Conservation (phyloP, 2,329 filamentous ascomycete species). For the Fusarium fracticaudum region DNA sequence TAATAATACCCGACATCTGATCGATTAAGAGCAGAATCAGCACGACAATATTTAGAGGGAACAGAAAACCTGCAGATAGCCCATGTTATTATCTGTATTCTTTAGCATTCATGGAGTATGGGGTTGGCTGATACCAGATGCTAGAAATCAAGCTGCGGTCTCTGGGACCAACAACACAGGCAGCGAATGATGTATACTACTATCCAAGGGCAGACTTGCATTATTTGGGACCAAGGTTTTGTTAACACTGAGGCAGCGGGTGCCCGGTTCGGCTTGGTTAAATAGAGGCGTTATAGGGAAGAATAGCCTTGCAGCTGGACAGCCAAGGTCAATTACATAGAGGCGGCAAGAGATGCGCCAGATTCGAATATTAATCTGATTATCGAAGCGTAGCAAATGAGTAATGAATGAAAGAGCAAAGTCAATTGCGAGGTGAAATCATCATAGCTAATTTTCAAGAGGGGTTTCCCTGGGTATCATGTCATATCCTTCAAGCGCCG, state of each 20-base stretch:
- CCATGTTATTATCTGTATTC: conserved; percentile 20
- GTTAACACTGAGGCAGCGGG: conserved; percentile 13
- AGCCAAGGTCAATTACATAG: conserved; percentile 18
- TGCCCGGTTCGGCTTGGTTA: conserved; percentile 13
- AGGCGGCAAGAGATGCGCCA: not conserved
- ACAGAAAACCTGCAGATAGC: not conserved
- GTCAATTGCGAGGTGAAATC: not conserved
- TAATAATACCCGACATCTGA: conserved; percentile 51
- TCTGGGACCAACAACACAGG: conserved; percentile 1
- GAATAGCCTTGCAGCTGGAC: not conserved
- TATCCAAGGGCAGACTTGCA: not conserved
- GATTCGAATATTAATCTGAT: conserved; percentile 17
- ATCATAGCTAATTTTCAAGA: conserved; percentile 11
- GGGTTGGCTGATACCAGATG: conserved; percentile 23
- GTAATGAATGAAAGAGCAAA: conserved; percentile 2
- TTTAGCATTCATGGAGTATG: conserved; percentile 30
- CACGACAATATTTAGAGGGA: not conserved
- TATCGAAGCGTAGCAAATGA: not conserved
- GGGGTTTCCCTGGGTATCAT: conserved; percentile 44
- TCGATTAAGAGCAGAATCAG: conserved; percentile 41
- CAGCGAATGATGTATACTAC: conserved; percentile 21
- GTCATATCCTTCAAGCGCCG: conserved; percentile 39
- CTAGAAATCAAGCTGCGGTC: conserved; percentile 8
- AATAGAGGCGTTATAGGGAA: conserved; percentile 31
- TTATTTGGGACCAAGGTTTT: conserved; percentile 7